These are phyloP conservation scores for Akanthomyces uredinophilus DNA, from an alignment of 2,329 filamentous ascomycete genomes.

Conservation along the genomic window DNA sequence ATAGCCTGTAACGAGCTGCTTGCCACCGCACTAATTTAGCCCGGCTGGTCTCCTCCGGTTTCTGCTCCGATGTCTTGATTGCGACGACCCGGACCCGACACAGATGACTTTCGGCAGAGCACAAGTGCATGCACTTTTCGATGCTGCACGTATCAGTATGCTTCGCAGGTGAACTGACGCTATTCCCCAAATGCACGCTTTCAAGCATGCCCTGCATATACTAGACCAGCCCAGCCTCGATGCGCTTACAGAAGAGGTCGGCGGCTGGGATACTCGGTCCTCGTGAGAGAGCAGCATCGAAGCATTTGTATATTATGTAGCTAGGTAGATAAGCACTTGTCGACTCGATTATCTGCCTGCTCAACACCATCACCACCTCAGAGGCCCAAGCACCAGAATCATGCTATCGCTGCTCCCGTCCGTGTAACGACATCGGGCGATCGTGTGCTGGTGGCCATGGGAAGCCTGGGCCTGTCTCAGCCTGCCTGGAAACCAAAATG, in stretches of 20 bases:
- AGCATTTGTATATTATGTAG: too few species aligned
- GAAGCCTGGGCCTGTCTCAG: not conserved
- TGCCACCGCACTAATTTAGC: not conserved
- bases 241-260: not conserved
- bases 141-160: not conserved
- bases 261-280: too few species aligned
- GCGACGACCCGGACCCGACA: not conserved
- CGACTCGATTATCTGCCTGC: too few species aligned
- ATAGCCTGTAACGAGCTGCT: too few species aligned
- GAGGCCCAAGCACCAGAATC: not conserved
- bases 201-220: not conserved
- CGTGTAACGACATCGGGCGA: conserved; percentile 7
- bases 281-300: too few species aligned
- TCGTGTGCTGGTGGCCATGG: not conserved
- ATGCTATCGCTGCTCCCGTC: not conserved
- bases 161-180: not conserved
- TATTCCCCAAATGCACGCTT: not conserved
- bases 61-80: conserved; percentile 9
- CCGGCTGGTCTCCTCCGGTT: conserved; percentile 3
- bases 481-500: not conserved
- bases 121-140: not conserved
- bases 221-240: not conserved
- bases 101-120: not conserved
- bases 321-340: too few species aligned
- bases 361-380: not conserved